A percentile compares a stretch with the other conserved stretches of the same genome.
These are phyloP conservation scores for Hypoxylon subgilvum DNA, from an alignment of 495 filamentous ascomycete genomes.

Conservation along the genomic window DNA sequence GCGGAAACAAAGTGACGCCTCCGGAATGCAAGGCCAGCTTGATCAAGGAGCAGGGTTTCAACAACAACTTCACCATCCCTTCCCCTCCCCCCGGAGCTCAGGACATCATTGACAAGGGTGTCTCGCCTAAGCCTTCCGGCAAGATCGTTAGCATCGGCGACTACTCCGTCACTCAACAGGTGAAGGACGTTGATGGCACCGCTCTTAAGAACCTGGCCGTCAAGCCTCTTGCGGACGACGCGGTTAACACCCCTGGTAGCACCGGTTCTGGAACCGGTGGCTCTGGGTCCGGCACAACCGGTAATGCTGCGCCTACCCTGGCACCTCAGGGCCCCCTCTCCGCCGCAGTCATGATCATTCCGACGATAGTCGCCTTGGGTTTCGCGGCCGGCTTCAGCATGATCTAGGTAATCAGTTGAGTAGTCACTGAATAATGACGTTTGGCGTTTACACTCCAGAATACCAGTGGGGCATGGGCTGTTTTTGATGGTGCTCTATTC, in stretches of 20 bases:
- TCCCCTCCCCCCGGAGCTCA: constrained; percentile 49
- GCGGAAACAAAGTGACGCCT: constrained; percentile 58
- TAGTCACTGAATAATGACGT: constrained; percentile 35
- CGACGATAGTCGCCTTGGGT: constrained; percentile 34
- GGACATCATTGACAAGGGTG: constrained; percentile 62
- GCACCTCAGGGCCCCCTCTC: constrained; percentile 33
- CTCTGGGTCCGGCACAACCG: neutral
- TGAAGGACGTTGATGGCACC: constrained; percentile 49
- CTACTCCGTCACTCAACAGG: constrained; percentile 48
- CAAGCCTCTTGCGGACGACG: constrained; percentile 50
- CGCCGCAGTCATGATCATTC: constrained; percentile 33
- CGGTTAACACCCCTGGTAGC: constrained; percentile 41
- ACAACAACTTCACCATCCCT: constrained; percentile 78
- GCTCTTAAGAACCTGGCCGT: constrained; percentile 46
- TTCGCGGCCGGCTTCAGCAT: constrained; percentile 38
- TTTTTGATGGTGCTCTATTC: constrained; percentile 32
- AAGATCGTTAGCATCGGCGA: constrained; percentile 50
- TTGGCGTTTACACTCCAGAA: constrained; percentile 7
- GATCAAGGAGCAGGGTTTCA: constrained; percentile 68
- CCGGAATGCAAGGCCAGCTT: constrained; percentile 65
- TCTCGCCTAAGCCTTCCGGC: constrained; percentile 48
- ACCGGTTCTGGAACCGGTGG: constrained; percentile 10
- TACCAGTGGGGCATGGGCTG: constrained; percentile 22
- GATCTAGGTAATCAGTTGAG: constrained; percentile 35
- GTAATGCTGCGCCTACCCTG: constrained; percentile 32